Conservation (phyloP, 2,329 filamentous ascomycete species). For the Ophiostoma ulmi region DNA sequence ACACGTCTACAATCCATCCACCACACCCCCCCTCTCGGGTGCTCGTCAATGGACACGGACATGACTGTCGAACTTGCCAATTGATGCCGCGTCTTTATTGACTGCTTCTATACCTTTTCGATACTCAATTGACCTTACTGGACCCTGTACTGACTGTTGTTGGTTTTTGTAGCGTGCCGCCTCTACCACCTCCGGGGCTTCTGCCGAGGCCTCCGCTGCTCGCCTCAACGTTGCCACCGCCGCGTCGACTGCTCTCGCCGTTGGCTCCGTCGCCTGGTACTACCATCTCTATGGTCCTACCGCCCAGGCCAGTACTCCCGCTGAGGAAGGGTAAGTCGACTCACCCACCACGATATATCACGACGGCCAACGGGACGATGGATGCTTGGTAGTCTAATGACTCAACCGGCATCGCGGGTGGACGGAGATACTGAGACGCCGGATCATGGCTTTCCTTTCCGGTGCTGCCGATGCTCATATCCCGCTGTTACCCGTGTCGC, state of each 20-base stretch:
- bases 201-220: slow-evolving; percentile 65
- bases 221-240: slow-evolving; percentile 81
- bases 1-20: background rate
- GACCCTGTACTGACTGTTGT: slow-evolving; percentile 11
- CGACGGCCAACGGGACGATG: background rate
- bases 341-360: background rate
- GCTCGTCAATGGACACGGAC: background rate
- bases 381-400: background rate
- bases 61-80: background rate
- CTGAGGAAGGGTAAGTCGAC: slow-evolving; percentile 90
- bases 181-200: slow-evolving; percentile 69
- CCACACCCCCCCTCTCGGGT: background rate
- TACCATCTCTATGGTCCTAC: slow-evolving; percentile 91
- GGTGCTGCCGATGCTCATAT: background rate
- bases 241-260: slow-evolving; percentile 78
- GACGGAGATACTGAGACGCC: background rate
- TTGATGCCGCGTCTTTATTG: background rate
- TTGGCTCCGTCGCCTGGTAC: slow-evolving; percentile 93
- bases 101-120: background rate
- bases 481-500: background rate
- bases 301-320: slow-evolving; percentile 82
- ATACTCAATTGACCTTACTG: background rate
- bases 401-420: too few relatives aligned
- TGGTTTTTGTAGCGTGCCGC: slow-evolving; percentile 50
- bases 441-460: background rate